A percentile compares a stretch with the other conserved stretches of the same genome.
These are phyloP conservation scores for Myochromella boudieri DNA, from an alignment of 768 basidiomycete genomes.

Conservation along the genomic window DNA sequence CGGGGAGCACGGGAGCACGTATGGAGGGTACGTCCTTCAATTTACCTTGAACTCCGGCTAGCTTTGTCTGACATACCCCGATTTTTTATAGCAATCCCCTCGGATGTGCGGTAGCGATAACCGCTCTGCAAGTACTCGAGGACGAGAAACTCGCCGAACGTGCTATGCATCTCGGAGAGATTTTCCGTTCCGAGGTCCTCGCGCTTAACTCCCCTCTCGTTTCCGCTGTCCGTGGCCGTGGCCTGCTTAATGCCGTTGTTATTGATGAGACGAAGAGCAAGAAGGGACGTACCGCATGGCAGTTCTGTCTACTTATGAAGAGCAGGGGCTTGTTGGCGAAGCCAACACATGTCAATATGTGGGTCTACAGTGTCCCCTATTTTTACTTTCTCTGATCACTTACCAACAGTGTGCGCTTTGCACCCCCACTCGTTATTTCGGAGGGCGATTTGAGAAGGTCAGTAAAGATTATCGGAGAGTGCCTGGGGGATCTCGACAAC, in stretches of 20 bases:
- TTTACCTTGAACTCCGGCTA: not conserved
- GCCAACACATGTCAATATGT: slow-evolving; percentile 96
- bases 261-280: slow-evolving; percentile 81
- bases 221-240: slow-evolving; percentile 78
- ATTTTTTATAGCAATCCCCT: slow-evolving; percentile 72
- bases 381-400: not conserved
- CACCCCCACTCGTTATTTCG: slow-evolving; percentile 93
- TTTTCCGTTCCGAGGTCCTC: slow-evolving; percentile 68
- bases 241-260: slow-evolving; percentile 90
- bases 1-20: slow-evolving; percentile 95
- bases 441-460: slow-evolving; percentile 80
- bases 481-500: slow-evolving; percentile 77
- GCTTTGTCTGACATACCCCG: slow-evolving; percentile 2
- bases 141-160: slow-evolving; percentile 85
- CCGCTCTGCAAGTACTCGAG: slow-evolving; percentile 87
- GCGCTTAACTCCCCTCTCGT: slow-evolving; percentile 71
- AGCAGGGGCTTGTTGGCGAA: slow-evolving; percentile 90
- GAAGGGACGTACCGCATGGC: slow-evolving; percentile 90
- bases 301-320: slow-evolving; percentile 91
- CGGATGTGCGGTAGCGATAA: slow-evolving; percentile 94
- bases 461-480: slow-evolving; percentile 73
- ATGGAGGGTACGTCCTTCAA: slow-evolving; percentile 71
- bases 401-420: slow-evolving; percentile 83
- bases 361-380: slow-evolving; percentile 28
- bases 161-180: slow-evolving; percentile 73